Conservation (phyloP, 2,329 filamentous ascomycete genomes). For the Trichoderma atroviride region DNA sequence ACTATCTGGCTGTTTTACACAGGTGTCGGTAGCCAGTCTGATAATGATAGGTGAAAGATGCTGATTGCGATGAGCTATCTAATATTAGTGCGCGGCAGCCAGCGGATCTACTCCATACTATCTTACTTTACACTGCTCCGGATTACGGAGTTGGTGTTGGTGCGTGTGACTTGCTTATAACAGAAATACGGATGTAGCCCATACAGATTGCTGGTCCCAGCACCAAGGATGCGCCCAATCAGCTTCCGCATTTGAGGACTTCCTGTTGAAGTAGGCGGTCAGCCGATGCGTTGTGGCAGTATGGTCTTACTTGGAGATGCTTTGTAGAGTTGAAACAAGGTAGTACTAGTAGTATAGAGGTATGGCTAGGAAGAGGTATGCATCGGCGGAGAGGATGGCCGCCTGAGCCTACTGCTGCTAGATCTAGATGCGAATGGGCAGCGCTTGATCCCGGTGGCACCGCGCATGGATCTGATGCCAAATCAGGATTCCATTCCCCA, state of each 20-base stretch:
- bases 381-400: not conserved
- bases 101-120: not conserved
- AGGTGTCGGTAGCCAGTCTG: not conserved
- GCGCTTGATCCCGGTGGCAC: not conserved
- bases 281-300: not conserved
- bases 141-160: not conserved
- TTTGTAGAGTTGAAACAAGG: not conserved
- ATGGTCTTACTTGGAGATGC: not conserved
- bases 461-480: not conserved
- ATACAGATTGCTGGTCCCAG: not conserved
- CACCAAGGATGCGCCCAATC: not conserved
- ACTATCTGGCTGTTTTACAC: not conserved
- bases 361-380: not conserved
- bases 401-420: not conserved
- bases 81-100: not conserved
- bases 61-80: slow-evolving; percentile 1
- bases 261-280: slow-evolving; percentile 5
- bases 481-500: not conserved
- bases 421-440: not conserved
- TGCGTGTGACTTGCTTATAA: not conserved
- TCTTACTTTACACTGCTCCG: not conserved
- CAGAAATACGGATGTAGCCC: not conserved
- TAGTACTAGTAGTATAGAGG: no score
- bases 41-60: not conserved
- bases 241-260: not conserved